Percentiles rank a stretch among this genome's conserved stretches.
phyloP scores from a whole-genome alignment of 306 rosid genomes.

The Gastrolobium bilobum region DNA sequence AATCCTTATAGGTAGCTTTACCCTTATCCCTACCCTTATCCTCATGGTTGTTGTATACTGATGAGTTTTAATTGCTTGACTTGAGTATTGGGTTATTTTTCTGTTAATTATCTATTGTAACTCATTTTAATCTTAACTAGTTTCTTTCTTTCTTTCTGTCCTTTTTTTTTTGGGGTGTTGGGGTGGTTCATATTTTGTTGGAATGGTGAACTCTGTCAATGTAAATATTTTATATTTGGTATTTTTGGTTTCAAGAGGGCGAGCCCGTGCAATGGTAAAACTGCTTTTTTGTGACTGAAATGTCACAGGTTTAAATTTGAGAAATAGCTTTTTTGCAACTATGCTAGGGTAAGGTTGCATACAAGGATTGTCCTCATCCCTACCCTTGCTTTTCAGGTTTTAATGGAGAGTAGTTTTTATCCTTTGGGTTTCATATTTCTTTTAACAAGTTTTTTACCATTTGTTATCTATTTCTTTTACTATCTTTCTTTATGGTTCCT shows the following conservation, averaged over 20 bases:
- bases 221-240: neutral
- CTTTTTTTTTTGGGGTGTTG: no score
- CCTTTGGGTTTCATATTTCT: neutral
- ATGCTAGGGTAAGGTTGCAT: no score
- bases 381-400: no score
- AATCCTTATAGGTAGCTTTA: no score
- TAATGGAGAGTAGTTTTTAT: no score
- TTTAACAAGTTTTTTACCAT: constrained; percentile 26
- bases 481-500: constrained; percentile 37
- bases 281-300: no score
- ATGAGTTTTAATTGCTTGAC: constrained; percentile 31
- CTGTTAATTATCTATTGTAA: constrained; percentile 10
- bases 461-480: constrained; percentile 7
- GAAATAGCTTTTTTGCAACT: no score
- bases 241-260: neutral
- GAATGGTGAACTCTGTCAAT: neutral
- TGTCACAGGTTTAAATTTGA: no score
- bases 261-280: no score
- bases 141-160: neutral
- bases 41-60: neutral
- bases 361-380: no score
- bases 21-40: no score
- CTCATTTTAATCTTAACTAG: constrained; percentile 13
- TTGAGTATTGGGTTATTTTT: constrained; percentile 23
- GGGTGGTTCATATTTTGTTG: constrained; percentile 10